Evolutionary conservation across 2,329 filamentous ascomycete genomes (phyloP).

Genomic region (Penicillium sp.): DNA sequence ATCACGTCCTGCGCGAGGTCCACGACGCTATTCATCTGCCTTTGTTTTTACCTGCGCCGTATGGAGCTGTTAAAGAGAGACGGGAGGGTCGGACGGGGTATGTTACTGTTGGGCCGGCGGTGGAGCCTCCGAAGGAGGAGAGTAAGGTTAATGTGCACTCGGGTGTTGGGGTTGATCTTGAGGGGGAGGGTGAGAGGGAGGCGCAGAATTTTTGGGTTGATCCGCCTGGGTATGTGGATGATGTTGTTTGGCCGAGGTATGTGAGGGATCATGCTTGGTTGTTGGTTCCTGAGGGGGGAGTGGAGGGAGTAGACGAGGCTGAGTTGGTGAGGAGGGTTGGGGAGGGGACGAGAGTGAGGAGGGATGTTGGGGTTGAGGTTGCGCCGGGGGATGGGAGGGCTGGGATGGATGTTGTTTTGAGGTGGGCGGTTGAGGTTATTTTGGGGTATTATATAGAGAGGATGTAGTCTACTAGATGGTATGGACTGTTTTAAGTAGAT

Average conservation of each 20-base stretch:
- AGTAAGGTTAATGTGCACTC: not conserved
- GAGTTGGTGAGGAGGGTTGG: constrained; percentile 32
- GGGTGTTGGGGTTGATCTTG: constrained; percentile 24
- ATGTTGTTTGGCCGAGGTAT: constrained; percentile 95
- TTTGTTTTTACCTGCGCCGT: constrained; percentile 71
- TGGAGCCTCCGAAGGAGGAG: constrained; percentile 18
- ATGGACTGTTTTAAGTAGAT: not conserved
- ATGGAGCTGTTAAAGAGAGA: constrained; percentile 45
- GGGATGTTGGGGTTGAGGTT: constrained; percentile 47
- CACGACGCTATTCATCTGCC: constrained; percentile 61
- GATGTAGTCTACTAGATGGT: not conserved
- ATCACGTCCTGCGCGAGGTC: constrained; percentile 29
- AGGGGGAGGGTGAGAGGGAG: constrained; percentile 37
- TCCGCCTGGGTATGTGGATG: constrained; percentile 88
- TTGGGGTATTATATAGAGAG: constrained; percentile 39
- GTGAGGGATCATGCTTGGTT: constrained; percentile 75
- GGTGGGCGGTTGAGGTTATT: constrained; percentile 65
- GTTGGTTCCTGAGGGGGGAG: constrained; percentile 57
- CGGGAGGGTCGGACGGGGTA: constrained; percentile 45
- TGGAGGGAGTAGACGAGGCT: constrained; percentile 4
- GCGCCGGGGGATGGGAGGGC: constrained; percentile 53
- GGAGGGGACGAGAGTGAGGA: constrained; percentile 35
- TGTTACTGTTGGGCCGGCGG: constrained; percentile 45
- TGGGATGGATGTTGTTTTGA: constrained; percentile 60
- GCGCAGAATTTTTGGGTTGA: constrained; percentile 87